Evolutionary conservation across 2,329 filamentous ascomycete genomes (phyloP).

Genomic region (Chaetothyriales sp.): DNA sequence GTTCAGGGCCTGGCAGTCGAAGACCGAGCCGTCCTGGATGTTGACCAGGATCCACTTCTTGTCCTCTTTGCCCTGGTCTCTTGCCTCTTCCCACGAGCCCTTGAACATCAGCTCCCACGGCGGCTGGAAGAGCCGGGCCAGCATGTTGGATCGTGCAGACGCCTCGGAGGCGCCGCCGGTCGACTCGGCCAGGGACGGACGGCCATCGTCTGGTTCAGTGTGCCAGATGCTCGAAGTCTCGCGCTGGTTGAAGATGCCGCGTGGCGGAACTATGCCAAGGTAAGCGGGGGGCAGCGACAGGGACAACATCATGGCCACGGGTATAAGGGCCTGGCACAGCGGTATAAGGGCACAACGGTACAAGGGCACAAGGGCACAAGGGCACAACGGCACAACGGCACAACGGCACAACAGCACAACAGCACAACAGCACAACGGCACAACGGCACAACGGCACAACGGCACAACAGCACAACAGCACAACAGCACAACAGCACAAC

Average conservation of each 20-base stretch:
- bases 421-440: too few relatives aligned
- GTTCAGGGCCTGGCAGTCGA: constrained; percentile 88
- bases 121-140: constrained; percentile 84
- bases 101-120: constrained; percentile 80
- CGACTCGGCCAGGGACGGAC: constrained; percentile 41
- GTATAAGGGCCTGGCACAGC: too few relatives aligned
- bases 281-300: not conserved
- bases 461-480: too few relatives aligned
- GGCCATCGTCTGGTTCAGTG: constrained; percentile 28
- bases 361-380: too few relatives aligned
- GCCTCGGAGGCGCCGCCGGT: constrained; percentile 53
- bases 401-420: too few relatives aligned
- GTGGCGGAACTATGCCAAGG: not conserved
- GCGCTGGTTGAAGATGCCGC: constrained; percentile 58
- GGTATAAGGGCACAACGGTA: too few relatives aligned
- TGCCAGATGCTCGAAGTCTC: constrained; percentile 43
- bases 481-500: too few relatives aligned
- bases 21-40: constrained; percentile 82
- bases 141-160: constrained; percentile 57
- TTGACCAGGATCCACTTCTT: constrained; percentile 95
- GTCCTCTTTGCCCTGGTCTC: constrained; percentile 70
- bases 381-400: too few relatives aligned
- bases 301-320: too few relatives aligned
- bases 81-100: constrained; percentile 68
- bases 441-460: not conserved